Base-by-base conservation (phyloP, 2,329 filamentous ascomycete species). In the Alternaria longipes region DNA sequence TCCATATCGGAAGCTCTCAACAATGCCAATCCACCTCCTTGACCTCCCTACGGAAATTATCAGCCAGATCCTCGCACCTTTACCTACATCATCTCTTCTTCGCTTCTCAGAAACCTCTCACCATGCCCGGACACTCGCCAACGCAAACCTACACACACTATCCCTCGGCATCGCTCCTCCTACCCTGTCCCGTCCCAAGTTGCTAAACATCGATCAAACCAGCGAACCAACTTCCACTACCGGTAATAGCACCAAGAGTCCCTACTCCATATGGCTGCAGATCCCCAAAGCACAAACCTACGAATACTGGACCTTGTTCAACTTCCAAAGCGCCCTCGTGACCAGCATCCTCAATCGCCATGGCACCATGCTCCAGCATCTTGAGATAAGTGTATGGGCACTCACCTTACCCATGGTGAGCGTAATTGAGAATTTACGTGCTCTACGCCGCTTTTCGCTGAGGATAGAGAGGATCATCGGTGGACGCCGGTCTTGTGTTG, bases 121-220 rank as follows among this genome's bases (percentile, higher is more conserved):
- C 3, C 54, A 62, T 32, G 68, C 70, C 24, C 72, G 74, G 38
- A 41, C 44, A 5, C 66, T 80, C 12, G 75, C 76, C 9, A 69
- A 63, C 16, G 68, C 71, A 26, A 77, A 70, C 51, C 64, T 79
- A 5, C 72, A 74, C 44, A 88, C 82, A 89, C 92, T 97, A 81
- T 97, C 94, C 20, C 95, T 87, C 9, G 89, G 81, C 38, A 93
- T 88, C 84, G 36, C 89, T 0, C 87, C 87, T n/a, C 42, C 40
- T 18, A 14, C 11, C 14, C 16, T n/a, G 14, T 22, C 16, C n/a
- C 26, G 16, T 14, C 38, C 18, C 22, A 55, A 34, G 2, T 12
- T 36, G 14, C 46, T 50, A 22, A 14, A 50, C 5, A 8, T 16
- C 11, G 20, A 42, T 24, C 20, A 42, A 24, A 3, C 20, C 54